These are phyloP conservation scores for Tuber indicum DNA, from an alignment of 495 filamentous ascomycete species.

Conservation along the genomic window DNA sequence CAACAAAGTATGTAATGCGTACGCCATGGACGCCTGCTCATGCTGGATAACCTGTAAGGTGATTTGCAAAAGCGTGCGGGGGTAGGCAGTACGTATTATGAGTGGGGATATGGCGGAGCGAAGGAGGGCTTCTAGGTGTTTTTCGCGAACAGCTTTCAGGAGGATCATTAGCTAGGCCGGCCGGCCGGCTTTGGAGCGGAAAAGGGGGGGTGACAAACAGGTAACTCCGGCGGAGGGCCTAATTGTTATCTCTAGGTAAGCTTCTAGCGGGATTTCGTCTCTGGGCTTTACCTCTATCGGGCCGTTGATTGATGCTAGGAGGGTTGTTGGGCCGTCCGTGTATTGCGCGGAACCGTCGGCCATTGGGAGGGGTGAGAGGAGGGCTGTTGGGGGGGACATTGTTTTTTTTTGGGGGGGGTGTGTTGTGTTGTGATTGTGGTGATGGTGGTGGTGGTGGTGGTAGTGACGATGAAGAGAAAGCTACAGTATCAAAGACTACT, in stretches of 20 bases:
- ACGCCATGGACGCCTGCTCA: conserved; percentile 49
- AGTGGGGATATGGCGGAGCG: conserved; percentile 61
- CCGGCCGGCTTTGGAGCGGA: conserved; percentile 41
- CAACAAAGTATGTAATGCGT: conserved; percentile 24
- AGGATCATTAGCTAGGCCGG: conserved; percentile 43
- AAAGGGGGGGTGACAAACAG: conserved; percentile 51
- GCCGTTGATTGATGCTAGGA: conserved; percentile 81
- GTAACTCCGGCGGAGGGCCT: conserved; percentile 78
- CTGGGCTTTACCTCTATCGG: conserved; percentile 50
- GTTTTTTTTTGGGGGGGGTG: background rate
- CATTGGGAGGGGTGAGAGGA: conserved; percentile 51
- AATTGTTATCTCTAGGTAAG: conserved; percentile 81
- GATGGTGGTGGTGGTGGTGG: background rate
- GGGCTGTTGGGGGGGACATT: conserved; percentile 10
- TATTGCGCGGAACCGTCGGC: conserved; percentile 86
- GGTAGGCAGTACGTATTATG: conserved; percentile 61
- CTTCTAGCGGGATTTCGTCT: conserved; percentile 51
- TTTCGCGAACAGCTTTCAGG: conserved; percentile 58
- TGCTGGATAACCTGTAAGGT: conserved; percentile 57
- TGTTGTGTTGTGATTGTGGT: background rate
- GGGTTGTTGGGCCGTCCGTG: conserved; percentile 60
- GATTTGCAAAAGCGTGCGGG: conserved; percentile 61
- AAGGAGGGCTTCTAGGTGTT: conserved; percentile 65
- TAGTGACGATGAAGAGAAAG: background rate
- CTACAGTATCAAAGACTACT: background rate